Percentiles rank a stretch among this genome's conserved stretches.
phyloP scores from a whole-genome alignment of 2,329 filamentous ascomycete genomes.

The Clonostachys chloroleuca region DNA sequence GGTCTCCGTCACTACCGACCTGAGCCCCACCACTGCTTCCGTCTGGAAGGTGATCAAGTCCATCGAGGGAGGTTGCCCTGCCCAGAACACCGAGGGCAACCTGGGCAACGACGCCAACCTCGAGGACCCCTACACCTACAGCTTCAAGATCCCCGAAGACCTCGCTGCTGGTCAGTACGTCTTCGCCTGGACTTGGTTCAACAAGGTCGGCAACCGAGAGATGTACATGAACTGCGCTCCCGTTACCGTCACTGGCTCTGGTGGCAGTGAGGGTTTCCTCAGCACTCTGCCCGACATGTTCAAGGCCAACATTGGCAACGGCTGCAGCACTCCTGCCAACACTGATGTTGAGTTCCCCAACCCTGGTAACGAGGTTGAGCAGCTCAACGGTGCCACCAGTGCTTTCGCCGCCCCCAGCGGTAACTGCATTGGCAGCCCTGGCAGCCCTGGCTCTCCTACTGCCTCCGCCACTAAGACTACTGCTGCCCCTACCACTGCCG shows the following conservation, averaged over 20 bases:
- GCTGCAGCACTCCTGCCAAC: slow-evolving; percentile 45
- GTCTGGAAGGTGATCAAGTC: slow-evolving; percentile 89
- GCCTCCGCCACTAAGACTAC: slow-evolving; percentile 5
- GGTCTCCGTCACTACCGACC: slow-evolving; percentile 77
- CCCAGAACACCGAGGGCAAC: slow-evolving; percentile 53
- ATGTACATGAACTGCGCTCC: slow-evolving; percentile 98
- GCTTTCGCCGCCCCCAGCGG: slow-evolving; percentile 21
- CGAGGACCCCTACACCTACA: slow-evolving; percentile 51
- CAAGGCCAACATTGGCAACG: slow-evolving; percentile 57
- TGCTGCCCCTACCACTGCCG: slow-evolving; percentile 1
- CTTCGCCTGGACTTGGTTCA: slow-evolving; percentile 93
- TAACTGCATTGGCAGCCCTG: slow-evolving; percentile 13
- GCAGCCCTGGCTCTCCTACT: slow-evolving; percentile 15
- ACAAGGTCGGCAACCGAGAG: slow-evolving; percentile 87
- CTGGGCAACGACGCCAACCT: slow-evolving; percentile 38
- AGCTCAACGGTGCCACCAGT: slow-evolving; percentile 30
- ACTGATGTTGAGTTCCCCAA: slow-evolving; percentile 57
- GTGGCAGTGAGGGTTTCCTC: slow-evolving; percentile 47
- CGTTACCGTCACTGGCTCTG: slow-evolving; percentile 55
- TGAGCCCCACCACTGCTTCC: slow-evolving; percentile 57
- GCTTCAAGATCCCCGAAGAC: slow-evolving; percentile 66
- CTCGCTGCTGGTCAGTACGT: slow-evolving; percentile 74
- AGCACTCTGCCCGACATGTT: slow-evolving; percentile 67
- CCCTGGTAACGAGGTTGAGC: slow-evolving; percentile 52
- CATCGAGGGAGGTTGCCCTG: slow-evolving; percentile 80